These are phyloP conservation scores for Penicillium tannophilum DNA, from an alignment of 495 filamentous ascomycete species.

Conservation along the genomic window DNA sequence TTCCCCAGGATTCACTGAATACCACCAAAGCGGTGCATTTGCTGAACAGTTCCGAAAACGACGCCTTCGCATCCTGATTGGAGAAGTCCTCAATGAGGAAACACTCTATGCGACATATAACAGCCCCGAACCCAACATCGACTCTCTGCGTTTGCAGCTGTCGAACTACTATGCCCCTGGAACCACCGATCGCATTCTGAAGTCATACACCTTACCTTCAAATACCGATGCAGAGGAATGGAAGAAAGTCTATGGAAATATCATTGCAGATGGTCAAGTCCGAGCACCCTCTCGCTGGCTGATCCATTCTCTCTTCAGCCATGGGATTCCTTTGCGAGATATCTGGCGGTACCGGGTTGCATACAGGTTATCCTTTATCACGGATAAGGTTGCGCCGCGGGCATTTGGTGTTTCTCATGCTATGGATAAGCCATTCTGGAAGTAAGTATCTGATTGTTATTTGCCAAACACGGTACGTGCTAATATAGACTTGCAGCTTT, in stretches of 20 bases:
- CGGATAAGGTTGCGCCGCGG: constrained; percentile 24
- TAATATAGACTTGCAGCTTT: constrained; percentile 18
- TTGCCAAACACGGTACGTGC: neutral
- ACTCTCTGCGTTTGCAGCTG: constrained; percentile 39
- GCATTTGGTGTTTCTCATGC: constrained; percentile 31
- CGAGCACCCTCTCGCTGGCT: constrained; percentile 32
- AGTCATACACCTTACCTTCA: constrained; percentile 36
- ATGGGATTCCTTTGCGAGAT: constrained; percentile 25
- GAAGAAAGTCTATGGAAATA: constrained; percentile 45
- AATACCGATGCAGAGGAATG: constrained; percentile 35
- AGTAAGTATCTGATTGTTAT: constrained; percentile 18
- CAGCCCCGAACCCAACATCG: constrained; percentile 34
- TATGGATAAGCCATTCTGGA: constrained; percentile 34
- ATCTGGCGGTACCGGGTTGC: constrained; percentile 33
- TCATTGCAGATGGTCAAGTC: constrained; percentile 54
- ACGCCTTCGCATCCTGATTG: constrained; percentile 45
- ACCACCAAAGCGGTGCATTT: constrained; percentile 44
- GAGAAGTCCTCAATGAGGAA: constrained; percentile 51
- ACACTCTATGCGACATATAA: constrained; percentile 42
- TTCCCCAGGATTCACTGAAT: constrained; percentile 35
- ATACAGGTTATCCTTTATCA: constrained; percentile 32
- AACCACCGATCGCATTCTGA: constrained; percentile 35
- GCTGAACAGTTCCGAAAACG: constrained; percentile 39
- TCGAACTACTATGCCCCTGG: constrained; percentile 47
- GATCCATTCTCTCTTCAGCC: constrained; percentile 20